Evolutionary conservation across 1,284 basidiomycete species (phyloP).

Genomic region (Agaricales sp.): DNA sequence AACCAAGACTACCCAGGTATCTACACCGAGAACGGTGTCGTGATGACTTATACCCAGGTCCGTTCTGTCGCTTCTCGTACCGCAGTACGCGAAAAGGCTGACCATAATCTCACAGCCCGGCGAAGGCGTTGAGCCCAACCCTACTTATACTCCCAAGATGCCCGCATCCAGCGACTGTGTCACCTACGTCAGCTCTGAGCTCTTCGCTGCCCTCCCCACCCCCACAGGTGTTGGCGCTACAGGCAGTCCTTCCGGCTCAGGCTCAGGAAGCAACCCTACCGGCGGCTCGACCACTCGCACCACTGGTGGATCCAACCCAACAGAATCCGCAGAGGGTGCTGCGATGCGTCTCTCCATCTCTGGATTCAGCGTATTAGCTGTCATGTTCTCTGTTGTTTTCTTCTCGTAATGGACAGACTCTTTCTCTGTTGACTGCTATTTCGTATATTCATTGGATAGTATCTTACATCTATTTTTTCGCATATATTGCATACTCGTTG

Average conservation of each 20-base stretch:
- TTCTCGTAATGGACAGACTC: no score
- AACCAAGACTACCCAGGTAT: constrained; percentile 36
- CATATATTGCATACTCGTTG: no score
- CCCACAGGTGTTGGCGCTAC: not conserved
- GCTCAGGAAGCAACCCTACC: not conserved
- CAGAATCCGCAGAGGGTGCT: no score
- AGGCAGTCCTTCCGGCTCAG: not conserved
- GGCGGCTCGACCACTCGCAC: no score
- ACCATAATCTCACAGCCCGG: not conserved
- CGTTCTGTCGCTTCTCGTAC: not conserved
- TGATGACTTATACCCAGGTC: not conserved
- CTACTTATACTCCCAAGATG: constrained; percentile 1
- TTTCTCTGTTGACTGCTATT: no score
- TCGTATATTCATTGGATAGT: no score
- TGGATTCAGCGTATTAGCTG: no score
- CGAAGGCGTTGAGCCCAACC: constrained; percentile 2
- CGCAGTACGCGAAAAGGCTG: not conserved
- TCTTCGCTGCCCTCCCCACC: not conserved
- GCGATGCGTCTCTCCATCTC: no score
- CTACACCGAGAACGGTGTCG: constrained; percentile 28
- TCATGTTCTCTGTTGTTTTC: no score
- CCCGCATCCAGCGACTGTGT: not conserved
- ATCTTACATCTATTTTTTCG: no score
- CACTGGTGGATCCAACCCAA: no score
- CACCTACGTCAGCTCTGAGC: not conserved